phyloP scores from a whole-genome alignment of 2,329 filamentous ascomycete genomes.

The Verticillium zaregamsianum region DNA sequence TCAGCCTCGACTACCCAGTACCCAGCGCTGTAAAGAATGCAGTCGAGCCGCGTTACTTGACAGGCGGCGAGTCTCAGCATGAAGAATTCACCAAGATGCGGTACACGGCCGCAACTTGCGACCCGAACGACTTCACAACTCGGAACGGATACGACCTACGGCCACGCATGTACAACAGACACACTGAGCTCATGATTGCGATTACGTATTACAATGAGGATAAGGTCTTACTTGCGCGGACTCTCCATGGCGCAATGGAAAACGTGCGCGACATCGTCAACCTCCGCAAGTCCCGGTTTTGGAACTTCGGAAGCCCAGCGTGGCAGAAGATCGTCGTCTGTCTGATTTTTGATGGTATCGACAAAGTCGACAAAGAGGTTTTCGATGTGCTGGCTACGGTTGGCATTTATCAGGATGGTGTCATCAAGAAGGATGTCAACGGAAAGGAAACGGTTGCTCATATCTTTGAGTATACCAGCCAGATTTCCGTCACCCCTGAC shows the following conservation, averaged over 20 bases:
- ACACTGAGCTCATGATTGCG: slow-evolving; percentile 83
- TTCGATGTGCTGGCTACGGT: slow-evolving; percentile 80
- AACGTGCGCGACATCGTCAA: slow-evolving; percentile 91
- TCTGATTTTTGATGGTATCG: slow-evolving; percentile 85
- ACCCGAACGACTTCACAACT: slow-evolving; percentile 85
- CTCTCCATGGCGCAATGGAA: slow-evolving; percentile 86
- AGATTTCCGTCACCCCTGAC: slow-evolving; percentile 79
- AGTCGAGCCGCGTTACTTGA: slow-evolving; percentile 77
- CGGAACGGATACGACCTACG: slow-evolving; percentile 91
- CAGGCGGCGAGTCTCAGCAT: slow-evolving; percentile 69
- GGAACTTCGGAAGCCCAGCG: slow-evolving; percentile 86
- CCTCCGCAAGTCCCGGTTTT: slow-evolving; percentile 88
- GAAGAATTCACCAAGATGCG: slow-evolving; percentile 90
- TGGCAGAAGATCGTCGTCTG: slow-evolving; percentile 94
- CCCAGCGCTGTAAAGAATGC: slow-evolving; percentile 88
- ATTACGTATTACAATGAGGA: slow-evolving; percentile 94
- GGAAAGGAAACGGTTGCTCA: slow-evolving; percentile 84
- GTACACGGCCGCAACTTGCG: slow-evolving; percentile 85
- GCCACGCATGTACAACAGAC: slow-evolving; percentile 86
- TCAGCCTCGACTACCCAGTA: slow-evolving; percentile 86
- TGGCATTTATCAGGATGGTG: slow-evolving; percentile 84
- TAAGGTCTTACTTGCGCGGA: slow-evolving; percentile 77
- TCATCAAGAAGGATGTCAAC: slow-evolving; percentile 89
- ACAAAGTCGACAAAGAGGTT: slow-evolving; percentile 83
- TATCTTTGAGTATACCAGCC: slow-evolving; percentile 88